Percentiles rank a stretch among this genome's conserved stretches.
Evolutionary conservation across 2,329 filamentous ascomycete genomes (phyloP).

Genomic region (Neoascochyta sp.): DNA sequence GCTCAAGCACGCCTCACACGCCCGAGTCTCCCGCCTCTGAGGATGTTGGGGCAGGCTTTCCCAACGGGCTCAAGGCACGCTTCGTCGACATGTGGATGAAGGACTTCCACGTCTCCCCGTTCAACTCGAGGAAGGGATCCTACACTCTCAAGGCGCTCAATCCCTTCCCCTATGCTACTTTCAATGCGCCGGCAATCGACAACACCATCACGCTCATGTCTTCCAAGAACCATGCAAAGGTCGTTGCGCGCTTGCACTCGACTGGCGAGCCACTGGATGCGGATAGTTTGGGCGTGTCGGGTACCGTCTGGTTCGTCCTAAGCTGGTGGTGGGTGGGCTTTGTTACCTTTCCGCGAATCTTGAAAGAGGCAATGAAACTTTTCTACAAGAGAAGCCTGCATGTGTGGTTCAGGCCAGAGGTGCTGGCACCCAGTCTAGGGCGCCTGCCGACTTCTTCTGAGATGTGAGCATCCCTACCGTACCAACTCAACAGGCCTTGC

Average conservation of each 20-base stretch:
- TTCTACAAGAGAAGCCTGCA: constrained; percentile 57
- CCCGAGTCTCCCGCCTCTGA: constrained; percentile 9
- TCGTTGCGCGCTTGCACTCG: constrained; percentile 59
- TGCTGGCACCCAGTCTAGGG: constrained; percentile 54
- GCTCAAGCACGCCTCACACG: constrained; percentile 24
- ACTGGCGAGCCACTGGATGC: constrained; percentile 52
- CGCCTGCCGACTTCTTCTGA: constrained; percentile 54
- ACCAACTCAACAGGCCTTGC: not conserved
- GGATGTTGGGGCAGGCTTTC: constrained; percentile 3
- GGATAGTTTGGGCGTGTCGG: constrained; percentile 39
- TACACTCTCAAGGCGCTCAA: constrained; percentile 48
- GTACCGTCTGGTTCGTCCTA: constrained; percentile 49
- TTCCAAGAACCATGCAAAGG: constrained; percentile 58
- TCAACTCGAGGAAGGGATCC: constrained; percentile 56
- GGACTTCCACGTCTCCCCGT: constrained; percentile 73
- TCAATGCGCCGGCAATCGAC: constrained; percentile 46
- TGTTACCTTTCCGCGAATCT: constrained; percentile 62
- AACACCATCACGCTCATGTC: constrained; percentile 60
- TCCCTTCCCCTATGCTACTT: constrained; percentile 37
- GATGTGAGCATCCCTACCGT: constrained; percentile 18
- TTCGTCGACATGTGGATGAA: constrained; percentile 60
- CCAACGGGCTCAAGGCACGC: constrained; percentile 12
- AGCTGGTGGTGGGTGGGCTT: constrained; percentile 67
- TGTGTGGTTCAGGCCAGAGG: constrained; percentile 64
- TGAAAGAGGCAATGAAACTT: constrained; percentile 57